A percentile compares a stretch with the other conserved stretches of the same genome.
These are phyloP conservation scores for Lasiodiplodia hormozganensis DNA, from an alignment of 2,329 filamentous ascomycete genomes.

Conservation along the genomic window DNA sequence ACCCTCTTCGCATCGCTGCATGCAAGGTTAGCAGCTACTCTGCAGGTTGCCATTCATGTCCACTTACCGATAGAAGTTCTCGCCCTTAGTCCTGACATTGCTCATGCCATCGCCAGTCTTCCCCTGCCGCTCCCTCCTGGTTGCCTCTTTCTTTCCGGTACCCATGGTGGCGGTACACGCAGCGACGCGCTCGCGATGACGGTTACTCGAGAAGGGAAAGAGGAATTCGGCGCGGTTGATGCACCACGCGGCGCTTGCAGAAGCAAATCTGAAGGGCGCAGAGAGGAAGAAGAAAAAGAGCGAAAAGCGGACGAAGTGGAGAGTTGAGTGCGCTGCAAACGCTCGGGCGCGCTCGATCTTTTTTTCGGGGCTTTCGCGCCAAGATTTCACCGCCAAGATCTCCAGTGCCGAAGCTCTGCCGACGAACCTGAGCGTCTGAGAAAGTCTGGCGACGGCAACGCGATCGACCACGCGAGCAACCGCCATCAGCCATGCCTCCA, in stretches of 20 bases:
- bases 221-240: not conserved
- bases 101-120: slow-evolving; percentile 85
- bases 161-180: slow-evolving; percentile 68
- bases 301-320: not conserved
- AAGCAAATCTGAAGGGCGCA: slow-evolving; percentile 7
- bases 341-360: slow-evolving; percentile 25
- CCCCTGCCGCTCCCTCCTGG: slow-evolving; percentile 82
- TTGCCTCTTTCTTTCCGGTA: slow-evolving; percentile 88
- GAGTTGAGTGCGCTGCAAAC: slow-evolving; percentile 9
- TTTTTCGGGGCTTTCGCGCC: slow-evolving; percentile 23
- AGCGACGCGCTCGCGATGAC: not conserved
- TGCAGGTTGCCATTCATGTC: slow-evolving; percentile 1
- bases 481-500: slow-evolving; percentile 25
- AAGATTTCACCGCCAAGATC: slow-evolving; percentile 28
- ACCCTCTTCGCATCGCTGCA: slow-evolving; percentile 78
- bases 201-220: not conserved
- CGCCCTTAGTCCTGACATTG: slow-evolving; percentile 93
- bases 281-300: slow-evolving; percentile 1
- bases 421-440: slow-evolving; percentile 21
- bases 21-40: slow-evolving; percentile 11
- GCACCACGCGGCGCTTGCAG: slow-evolving; percentile 29
- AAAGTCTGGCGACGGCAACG: slow-evolving; percentile 22
- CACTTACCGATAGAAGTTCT: slow-evolving; percentile 91
- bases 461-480: not conserved
- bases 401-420: slow-evolving; percentile 1